Evolutionary conservation across 2,329 filamentous ascomycete genomes (phyloP).

Genomic region (Pyrenophora tritici-repentis): DNA sequence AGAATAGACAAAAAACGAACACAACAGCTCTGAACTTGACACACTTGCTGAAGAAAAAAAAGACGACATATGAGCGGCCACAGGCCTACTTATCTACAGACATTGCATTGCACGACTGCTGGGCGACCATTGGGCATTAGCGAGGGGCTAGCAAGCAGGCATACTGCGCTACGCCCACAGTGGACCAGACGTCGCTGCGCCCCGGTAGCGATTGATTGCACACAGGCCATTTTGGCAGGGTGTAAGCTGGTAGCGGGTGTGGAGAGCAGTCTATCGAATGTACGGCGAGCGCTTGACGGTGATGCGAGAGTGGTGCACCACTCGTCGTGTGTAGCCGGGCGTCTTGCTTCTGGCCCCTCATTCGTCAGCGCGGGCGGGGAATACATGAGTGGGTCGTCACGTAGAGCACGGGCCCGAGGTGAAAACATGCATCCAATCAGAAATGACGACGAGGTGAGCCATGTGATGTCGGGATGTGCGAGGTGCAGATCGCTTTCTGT

Average conservation of each 20-base stretch:
- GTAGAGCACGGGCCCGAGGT: conserved; percentile 28
- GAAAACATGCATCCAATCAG: conserved; percentile 40
- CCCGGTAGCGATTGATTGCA: conserved; percentile 40
- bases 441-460: conserved; percentile 7
- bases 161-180: conserved; percentile 33
- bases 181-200: conserved; percentile 31
- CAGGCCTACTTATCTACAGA: conserved; percentile 42
- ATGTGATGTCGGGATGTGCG: conserved; percentile 35
- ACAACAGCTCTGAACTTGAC: conserved; percentile 57
- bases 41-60: conserved; percentile 57
- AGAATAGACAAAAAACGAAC: conserved; percentile 51
- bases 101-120: conserved; percentile 31
- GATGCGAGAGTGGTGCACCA: conserved; percentile 40
- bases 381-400: conserved; percentile 23
- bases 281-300: conserved; percentile 43
- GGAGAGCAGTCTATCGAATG: conserved; percentile 45
- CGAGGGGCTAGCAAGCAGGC: conserved; percentile 29
- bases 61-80: conserved; percentile 37
- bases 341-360: conserved; percentile 23
- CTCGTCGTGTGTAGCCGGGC: conserved; percentile 34
- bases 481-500: conserved; percentile 36
- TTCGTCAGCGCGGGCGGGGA: conserved; percentile 33
- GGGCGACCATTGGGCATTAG: conserved; percentile 26
- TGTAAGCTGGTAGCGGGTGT: conserved; percentile 32
- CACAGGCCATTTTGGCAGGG: conserved; percentile 36